phyloP scores from a whole-genome alignment of 257 asterid genomes.

The Linderniella brevidens region DNA sequence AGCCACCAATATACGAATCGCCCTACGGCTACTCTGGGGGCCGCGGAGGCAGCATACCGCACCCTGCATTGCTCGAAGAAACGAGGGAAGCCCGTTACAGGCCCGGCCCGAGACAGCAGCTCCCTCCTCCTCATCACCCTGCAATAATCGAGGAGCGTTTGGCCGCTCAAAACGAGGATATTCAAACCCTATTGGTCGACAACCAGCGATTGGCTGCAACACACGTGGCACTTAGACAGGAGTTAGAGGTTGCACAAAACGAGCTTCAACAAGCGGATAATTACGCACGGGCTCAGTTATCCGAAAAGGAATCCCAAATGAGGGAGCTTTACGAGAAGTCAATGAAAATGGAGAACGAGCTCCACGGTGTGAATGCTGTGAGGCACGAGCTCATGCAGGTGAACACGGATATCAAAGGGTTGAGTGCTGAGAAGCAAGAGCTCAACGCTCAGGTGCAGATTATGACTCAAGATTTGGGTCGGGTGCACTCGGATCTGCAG shows the following conservation, averaged over 20 bases:
- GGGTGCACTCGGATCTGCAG: slow-evolving; percentile 61
- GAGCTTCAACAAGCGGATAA: slow-evolving; percentile 76
- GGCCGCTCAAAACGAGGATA: slow-evolving; percentile 75
- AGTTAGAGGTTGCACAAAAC: slow-evolving; percentile 55
- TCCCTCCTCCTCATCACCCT: slow-evolving; percentile 60
- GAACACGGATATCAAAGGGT: slow-evolving; percentile 58
- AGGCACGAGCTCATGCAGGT: slow-evolving; percentile 79
- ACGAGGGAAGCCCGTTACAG: slow-evolving; percentile 59
- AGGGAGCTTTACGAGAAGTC: slow-evolving; percentile 71
- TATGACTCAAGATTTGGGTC: slow-evolving; percentile 77
- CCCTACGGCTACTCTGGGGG: no score
- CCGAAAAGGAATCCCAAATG: slow-evolving; percentile 55
- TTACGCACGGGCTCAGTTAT: slow-evolving; percentile 50
- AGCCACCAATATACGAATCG: no score
- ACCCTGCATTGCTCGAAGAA: slow-evolving; percentile 51
- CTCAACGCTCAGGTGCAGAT: slow-evolving; percentile 59
- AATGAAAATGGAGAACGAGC: slow-evolving; percentile 59
- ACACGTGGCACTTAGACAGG: slow-evolving; percentile 88
- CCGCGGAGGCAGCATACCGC: no score
- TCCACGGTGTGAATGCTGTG: slow-evolving; percentile 52
- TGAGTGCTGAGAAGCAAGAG: slow-evolving; percentile 63
- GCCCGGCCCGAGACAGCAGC: slow-evolving; percentile 44
- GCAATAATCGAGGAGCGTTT: slow-evolving; percentile 56
- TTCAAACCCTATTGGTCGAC: slow-evolving; percentile 61
- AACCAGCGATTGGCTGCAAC: slow-evolving; percentile 94